These are phyloP conservation scores for Vigna mungo DNA, from an alignment of 306 rosid species.

Conservation along the genomic window DNA sequence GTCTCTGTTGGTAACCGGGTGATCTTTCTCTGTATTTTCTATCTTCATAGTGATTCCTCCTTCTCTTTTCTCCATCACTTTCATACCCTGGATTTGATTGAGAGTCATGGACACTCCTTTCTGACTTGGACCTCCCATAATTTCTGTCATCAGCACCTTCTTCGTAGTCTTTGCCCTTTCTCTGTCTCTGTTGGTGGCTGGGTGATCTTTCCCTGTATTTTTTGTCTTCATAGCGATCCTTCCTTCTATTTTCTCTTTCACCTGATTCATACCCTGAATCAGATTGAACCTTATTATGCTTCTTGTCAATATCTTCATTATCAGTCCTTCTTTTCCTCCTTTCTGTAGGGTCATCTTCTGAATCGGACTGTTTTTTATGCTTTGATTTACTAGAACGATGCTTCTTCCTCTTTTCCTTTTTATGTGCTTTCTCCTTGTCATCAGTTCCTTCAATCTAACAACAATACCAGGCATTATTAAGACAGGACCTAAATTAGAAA, in stretches of 20 bases:
- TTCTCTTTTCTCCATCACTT: constrained; percentile 45
- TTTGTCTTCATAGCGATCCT: constrained; percentile 39
- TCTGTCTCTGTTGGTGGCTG: constrained; percentile 48
- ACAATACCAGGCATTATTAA: constrained; percentile 28
- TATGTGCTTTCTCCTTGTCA: constrained; percentile 53
- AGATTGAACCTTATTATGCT: constrained; percentile 39
- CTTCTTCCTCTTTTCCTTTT: constrained; percentile 67
- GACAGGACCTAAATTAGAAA: constrained; percentile 14
- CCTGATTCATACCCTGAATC: constrained; percentile 46
- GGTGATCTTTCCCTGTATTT: constrained; percentile 55
- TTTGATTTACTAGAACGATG: constrained; percentile 66
- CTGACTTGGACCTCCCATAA: constrained; percentile 50
- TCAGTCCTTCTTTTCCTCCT: constrained; percentile 52
- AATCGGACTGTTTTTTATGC: constrained; percentile 51
- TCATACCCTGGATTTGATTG: constrained; percentile 50
- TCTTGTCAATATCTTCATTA: constrained; percentile 46
- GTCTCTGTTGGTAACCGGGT: constrained; percentile 51
- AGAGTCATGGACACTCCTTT: constrained; percentile 35
- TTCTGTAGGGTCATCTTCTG: constrained; percentile 58
- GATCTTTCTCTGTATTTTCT: constrained; percentile 53
- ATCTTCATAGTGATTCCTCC: constrained; percentile 42
- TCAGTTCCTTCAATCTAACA: constrained; percentile 63
- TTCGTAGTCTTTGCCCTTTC: constrained; percentile 40
- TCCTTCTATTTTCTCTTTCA: constrained; percentile 50
- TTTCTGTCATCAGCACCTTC: constrained; percentile 49